A percentile compares a stretch with the other conserved stretches of the same genome.
These are phyloP conservation scores for Podospora anserina DNA, from an alignment of 495 filamentous ascomycete genomes.

Conservation along the genomic window DNA sequence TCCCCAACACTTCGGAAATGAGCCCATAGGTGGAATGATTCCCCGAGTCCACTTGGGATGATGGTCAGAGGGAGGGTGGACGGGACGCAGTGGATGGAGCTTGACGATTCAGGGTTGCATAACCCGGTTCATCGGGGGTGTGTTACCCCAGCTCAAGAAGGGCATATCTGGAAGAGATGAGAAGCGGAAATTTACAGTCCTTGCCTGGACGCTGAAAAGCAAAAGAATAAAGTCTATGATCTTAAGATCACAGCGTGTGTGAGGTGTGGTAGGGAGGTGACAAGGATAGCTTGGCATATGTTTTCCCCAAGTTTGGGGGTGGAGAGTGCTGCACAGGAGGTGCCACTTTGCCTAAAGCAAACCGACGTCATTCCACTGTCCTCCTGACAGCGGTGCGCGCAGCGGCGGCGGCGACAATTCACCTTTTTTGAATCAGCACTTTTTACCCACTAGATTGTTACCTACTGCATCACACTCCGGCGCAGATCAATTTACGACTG, in stretches of 20 bases:
- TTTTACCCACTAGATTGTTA: too few relatives aligned
- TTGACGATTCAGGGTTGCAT: not conserved
- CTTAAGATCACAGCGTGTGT: not conserved
- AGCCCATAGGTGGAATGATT: constrained; percentile 2
- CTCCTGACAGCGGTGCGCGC: not conserved
- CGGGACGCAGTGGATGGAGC: not conserved
- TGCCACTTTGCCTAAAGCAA: not conserved
- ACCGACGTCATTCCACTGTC: constrained; percentile 28
- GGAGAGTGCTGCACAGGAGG: not conserved
- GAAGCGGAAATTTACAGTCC: not conserved
- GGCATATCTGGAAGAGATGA: not conserved
- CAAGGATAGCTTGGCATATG: not conserved
- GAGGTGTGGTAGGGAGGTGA: not conserved
- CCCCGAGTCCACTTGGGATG: not conserved
- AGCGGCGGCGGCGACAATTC: not conserved
- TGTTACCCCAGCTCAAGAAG: too few relatives aligned
- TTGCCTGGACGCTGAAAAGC: too few relatives aligned
- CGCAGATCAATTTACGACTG: too few relatives aligned
- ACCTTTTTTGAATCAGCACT: too few relatives aligned
- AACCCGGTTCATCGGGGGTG: not conserved
- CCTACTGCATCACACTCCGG: too few relatives aligned
- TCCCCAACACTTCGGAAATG: constrained; percentile 11
- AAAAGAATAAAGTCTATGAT: not conserved
- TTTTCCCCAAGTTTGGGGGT: not conserved
- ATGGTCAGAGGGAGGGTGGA: not conserved